These are phyloP conservation scores for Claviceps fusiformis DNA, from an alignment of 2,329 filamentous ascomycete species.

Conservation along the genomic window DNA sequence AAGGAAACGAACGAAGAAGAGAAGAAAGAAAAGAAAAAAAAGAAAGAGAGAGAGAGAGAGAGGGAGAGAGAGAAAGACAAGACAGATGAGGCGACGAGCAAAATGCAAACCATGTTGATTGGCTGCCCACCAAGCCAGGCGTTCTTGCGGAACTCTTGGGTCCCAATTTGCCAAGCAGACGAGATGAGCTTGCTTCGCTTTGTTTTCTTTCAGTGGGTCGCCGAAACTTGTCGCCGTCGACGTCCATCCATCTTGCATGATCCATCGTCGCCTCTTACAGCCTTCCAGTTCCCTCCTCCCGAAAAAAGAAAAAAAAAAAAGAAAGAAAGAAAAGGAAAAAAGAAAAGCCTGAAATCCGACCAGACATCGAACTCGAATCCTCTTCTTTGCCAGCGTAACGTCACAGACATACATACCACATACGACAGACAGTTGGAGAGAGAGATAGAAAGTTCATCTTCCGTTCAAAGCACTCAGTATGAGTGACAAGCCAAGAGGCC, in stretches of 20 bases:
- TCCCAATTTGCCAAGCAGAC: background rate
- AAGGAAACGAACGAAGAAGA: no score
- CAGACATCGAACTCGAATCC: no score
- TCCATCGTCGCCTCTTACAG: background rate
- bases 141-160: background rate
- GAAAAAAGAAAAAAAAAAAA: background rate
- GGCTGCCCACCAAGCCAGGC: background rate
- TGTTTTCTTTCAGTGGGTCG: background rate
- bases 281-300: no score
- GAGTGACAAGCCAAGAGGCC: constrained; percentile 2
- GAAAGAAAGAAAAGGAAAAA: background rate
- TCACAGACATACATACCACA: no score
- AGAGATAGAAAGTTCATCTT: background rate
- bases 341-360: no score
- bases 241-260: background rate
- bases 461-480: background rate
- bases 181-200: background rate
- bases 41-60: background rate
- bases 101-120: background rate
- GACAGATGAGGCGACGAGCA: no score
- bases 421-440: background rate
- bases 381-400: no score
- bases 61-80: no score
- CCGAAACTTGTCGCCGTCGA: background rate
- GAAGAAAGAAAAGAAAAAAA: no score